A percentile compares a stretch with the other conserved stretches of the same genome.
These are phyloP conservation scores for Tetrahymena malaccensis DNA, from an alignment of 73 alveolate genomes.

Conservation along the genomic window DNA sequence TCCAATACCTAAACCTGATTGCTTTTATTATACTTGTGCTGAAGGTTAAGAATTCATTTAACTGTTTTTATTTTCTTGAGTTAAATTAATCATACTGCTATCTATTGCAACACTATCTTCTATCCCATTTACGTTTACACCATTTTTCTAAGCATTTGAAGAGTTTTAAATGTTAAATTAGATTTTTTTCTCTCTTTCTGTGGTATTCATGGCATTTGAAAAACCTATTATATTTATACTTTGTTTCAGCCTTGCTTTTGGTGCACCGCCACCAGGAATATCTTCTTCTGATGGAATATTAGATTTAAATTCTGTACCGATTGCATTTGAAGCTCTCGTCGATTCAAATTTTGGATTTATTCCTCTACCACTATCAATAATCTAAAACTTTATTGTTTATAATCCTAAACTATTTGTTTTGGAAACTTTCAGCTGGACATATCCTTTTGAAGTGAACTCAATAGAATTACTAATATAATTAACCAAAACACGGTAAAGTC, in stretches of 20 bases:
- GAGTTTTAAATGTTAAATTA: not conserved
- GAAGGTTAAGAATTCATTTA: not conserved
- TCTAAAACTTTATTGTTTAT: not conserved
- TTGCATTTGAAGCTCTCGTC: not conserved
- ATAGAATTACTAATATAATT: not conserved
- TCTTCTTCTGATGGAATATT: not conserved
- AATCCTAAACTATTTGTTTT: not conserved
- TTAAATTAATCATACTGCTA: not conserved
- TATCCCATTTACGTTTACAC: not conserved
- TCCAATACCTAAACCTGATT: not conserved
- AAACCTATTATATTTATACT: not conserved
- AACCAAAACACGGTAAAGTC: not conserved
- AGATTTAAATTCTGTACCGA: not conserved
- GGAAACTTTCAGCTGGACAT: not conserved
- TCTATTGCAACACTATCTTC: not conserved
- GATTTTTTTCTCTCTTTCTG: not conserved
- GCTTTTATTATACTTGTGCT: not conserved
- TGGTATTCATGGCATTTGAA: not conserved
- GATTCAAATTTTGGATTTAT: not conserved
- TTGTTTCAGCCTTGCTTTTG: not conserved
- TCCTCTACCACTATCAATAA: not conserved
- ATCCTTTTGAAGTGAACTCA: not conserved
- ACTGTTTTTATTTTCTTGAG: not conserved
- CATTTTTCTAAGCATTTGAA: not conserved
- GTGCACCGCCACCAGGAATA: not conserved